Evolutionary conservation across 345 rosid species (phyloP), one percentile per base, ranked within the genome.

Genomic region (Camelina sativa): DNA sequence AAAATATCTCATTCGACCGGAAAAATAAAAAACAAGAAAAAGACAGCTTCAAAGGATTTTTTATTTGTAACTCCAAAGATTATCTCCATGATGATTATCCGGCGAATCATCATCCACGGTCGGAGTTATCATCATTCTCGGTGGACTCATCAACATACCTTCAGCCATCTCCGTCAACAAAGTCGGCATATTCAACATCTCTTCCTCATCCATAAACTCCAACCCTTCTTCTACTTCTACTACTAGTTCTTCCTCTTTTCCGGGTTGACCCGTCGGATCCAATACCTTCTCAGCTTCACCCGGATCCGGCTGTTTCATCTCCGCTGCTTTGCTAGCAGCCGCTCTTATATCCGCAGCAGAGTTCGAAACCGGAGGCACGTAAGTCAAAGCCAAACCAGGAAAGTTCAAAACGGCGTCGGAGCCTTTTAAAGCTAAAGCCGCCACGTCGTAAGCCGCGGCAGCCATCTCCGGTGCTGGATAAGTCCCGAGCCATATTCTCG

Each of bases 401-500:
- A 90, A 88, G 51, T 88, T 90, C 20, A 90, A 74, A 16, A 75
- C 77, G 7, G 89, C 62, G 37, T 85, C 84, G 7, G 86, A 74
- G 6, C 93, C 96, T 67, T 90, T 90, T 12, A 90, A 82, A n/a
- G 92, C 84, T 5, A 90, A 59, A 5, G 93, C 91, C 8, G 96
- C 93, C 75, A 82, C 93, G 65, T 90, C 93, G 47, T 90, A 88
- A 1, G 96, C 96, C 0, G 93, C 82, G 1, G 93, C 96, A 2
- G 93, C 96, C 96, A 90, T 90, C 73, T 88, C 92, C 19, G 91
- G 85, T 3, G 85, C 86, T 2, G 88, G 82, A 34, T 87, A 87
- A 9, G 94, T 89, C 4, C 96, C 96, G 0, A 89, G 80, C 96
- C 96, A 89, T 12, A 88, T 83, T 7, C 96, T 79, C 1, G 85